Conservation (phyloP, 306 rosid species). For the Argentina anserina region DNA sequence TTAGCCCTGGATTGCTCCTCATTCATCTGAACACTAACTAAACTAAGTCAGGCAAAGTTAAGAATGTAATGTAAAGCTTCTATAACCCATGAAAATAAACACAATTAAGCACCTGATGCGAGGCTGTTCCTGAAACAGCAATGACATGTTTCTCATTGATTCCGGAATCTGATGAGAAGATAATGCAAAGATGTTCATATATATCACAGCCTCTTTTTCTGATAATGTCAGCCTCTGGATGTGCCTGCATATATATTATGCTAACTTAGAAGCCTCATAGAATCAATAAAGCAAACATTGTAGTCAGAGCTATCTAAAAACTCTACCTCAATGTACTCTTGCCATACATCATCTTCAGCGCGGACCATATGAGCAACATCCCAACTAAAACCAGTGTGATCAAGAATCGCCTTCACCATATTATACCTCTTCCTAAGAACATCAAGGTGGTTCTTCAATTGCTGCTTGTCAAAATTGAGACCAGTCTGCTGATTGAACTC, state of each 20-base stretch:
- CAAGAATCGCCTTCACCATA: background rate
- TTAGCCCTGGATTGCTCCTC: conserved; percentile 11
- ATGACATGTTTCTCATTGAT: background rate
- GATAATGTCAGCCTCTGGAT: conserved; percentile 7
- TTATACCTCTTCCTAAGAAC: conserved; percentile 8
- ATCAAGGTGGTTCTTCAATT: conserved; percentile 16
- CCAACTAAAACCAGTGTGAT: background rate
- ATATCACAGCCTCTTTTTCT: conserved; percentile 9
- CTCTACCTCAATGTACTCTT: conserved; percentile 5
- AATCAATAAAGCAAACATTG: background rate
- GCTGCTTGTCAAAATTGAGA: conserved; percentile 6
- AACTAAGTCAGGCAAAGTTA: background rate
- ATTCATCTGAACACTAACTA: background rate
- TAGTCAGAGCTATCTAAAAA: background rate
- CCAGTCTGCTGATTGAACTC: conserved; percentile 5
- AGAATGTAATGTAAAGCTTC: background rate
- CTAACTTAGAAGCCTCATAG: background rate
- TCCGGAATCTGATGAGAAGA: conserved; percentile 8
- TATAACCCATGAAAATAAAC: background rate
- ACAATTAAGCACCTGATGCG: background rate
- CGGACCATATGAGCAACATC: background rate
- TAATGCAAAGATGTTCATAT: conserved; percentile 3
- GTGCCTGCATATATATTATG: background rate
- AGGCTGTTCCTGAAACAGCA: background rate
- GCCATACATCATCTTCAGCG: conserved; percentile 9